phyloP scores from a whole-genome alignment of 306 rosid species.

The Castanea sativa region DNA sequence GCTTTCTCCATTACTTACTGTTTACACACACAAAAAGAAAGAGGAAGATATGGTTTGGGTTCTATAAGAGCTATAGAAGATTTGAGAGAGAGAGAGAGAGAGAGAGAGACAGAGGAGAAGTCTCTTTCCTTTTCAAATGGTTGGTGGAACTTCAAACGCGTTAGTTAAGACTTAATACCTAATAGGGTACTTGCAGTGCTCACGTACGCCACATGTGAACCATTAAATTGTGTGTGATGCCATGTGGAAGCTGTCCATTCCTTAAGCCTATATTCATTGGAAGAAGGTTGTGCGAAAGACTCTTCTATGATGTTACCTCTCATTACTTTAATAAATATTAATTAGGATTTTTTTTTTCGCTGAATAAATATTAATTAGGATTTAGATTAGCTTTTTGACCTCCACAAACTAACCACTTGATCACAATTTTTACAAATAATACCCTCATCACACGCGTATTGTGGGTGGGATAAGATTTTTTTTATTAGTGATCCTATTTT shows the following conservation, averaged over 20 bases:
- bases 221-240: conserved; percentile 3
- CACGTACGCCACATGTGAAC: conserved; percentile 35
- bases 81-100: not conserved
- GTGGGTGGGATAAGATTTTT: too few relatives aligned
- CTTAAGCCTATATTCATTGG: not conserved
- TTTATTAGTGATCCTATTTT: too few relatives aligned
- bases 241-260: conserved; percentile 9
- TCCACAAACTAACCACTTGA: too few relatives aligned
- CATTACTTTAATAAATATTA: not conserved
- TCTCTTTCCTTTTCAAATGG: conserved; percentile 22
- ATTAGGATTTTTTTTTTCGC: not conserved
- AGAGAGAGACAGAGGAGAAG: not conserved
- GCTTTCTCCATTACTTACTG: conserved; percentile 10
- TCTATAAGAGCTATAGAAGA: not conserved
- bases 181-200: conserved; percentile 7
- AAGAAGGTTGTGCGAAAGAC: not conserved
- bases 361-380: not conserved
- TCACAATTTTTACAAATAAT: too few relatives aligned
- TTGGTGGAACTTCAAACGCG: conserved; percentile 42
- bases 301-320: not conserved
- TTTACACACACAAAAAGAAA: not conserved
- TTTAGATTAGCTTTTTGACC: too few relatives aligned
- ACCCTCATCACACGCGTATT: too few relatives aligned
- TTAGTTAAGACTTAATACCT: conserved; percentile 36
- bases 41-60: not conserved